These are phyloP conservation scores for Cladophialophora bantiana DNA, from an alignment of 2,329 filamentous ascomycete genomes.

Conservation along the genomic window DNA sequence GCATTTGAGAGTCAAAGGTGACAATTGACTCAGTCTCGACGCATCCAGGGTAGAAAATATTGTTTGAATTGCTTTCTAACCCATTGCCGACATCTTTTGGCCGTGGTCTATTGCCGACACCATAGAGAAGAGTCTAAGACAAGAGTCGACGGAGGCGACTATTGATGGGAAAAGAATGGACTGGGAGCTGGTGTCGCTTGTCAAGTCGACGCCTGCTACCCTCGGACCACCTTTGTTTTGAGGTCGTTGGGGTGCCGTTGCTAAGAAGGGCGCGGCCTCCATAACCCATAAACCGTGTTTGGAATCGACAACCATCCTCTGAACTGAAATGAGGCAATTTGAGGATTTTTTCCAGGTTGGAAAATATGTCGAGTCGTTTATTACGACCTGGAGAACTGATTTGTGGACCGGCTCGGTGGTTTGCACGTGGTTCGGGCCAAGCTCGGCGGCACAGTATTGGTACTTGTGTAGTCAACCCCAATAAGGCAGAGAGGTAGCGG, in stretches of 20 bases:
- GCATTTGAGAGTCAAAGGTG: constrained; percentile 57
- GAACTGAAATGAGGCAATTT: constrained; percentile 60
- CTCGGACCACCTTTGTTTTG: constrained; percentile 60
- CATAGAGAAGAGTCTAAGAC: constrained; percentile 57
- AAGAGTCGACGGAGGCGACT: constrained; percentile 58
- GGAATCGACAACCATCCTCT: constrained; percentile 60
- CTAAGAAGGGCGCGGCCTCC: constrained; percentile 56
- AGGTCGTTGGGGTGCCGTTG: constrained; percentile 54
- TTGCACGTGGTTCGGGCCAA: constrained; percentile 47
- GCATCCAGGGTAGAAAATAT: constrained; percentile 58
- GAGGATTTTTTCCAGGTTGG: constrained; percentile 55
- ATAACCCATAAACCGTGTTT: constrained; percentile 61
- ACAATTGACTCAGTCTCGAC: constrained; percentile 59
- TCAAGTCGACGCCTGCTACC: constrained; percentile 57
- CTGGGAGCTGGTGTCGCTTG: constrained; percentile 55
- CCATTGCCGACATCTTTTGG: constrained; percentile 61
- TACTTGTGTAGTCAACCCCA: constrained; percentile 57
- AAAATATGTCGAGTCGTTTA: constrained; percentile 59
- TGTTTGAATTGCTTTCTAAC: constrained; percentile 60
- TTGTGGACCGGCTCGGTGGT: constrained; percentile 52
- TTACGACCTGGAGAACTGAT: constrained; percentile 58
- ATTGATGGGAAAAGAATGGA: constrained; percentile 59
- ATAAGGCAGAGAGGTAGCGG: constrained; percentile 58
- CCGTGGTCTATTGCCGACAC: constrained; percentile 52
- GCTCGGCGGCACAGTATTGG: constrained; percentile 59